phyloP scores from a whole-genome alignment of 73 alveolate genomes.

The Tetrahymena borealis region DNA sequence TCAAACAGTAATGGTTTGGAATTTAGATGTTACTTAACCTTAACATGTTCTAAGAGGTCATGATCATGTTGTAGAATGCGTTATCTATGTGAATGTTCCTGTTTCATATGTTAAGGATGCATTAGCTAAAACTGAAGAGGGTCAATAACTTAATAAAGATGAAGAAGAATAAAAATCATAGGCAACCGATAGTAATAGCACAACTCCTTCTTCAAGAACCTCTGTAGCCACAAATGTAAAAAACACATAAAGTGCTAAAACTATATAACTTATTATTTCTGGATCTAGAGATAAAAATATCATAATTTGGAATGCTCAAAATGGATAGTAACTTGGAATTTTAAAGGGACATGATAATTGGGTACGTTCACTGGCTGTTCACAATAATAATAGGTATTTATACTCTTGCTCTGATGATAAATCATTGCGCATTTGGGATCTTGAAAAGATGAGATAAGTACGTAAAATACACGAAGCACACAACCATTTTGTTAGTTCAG shows the following conservation, averaged over 20 bases:
- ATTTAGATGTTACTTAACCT: slow-evolving; percentile 43
- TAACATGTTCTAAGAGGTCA: slow-evolving; percentile 57
- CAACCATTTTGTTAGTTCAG: slow-evolving; percentile 24
- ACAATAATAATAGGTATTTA: slow-evolving; percentile 51
- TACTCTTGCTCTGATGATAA: slow-evolving; percentile 71
- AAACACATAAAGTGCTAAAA: background rate
- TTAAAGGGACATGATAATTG: slow-evolving; percentile 91
- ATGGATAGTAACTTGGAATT: slow-evolving; percentile 53
- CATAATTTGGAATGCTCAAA: slow-evolving; percentile 77
- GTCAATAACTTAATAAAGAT: background rate
- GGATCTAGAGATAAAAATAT: slow-evolving; percentile 83
- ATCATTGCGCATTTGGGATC: slow-evolving; percentile 58
- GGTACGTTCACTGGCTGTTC: slow-evolving; percentile 83
- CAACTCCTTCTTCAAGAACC: background rate
- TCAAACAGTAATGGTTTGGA: slow-evolving; percentile 77
- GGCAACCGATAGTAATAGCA: background rate
- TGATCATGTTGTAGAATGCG: slow-evolving; percentile 64
- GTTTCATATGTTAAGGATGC: slow-evolving; percentile 35
- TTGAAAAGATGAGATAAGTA: slow-evolving; percentile 14
- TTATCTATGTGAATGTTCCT: slow-evolving; percentile 45
- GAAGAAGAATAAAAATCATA: slow-evolving; percentile 15
- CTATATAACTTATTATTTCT: slow-evolving; percentile 64
- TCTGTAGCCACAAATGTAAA: slow-evolving; percentile 24
- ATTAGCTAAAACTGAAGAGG: slow-evolving; percentile 30
- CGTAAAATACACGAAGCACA: slow-evolving; percentile 41